phyloP scores from a whole-genome alignment of 345 rosid species.

The Hypericum perforatum region DNA sequence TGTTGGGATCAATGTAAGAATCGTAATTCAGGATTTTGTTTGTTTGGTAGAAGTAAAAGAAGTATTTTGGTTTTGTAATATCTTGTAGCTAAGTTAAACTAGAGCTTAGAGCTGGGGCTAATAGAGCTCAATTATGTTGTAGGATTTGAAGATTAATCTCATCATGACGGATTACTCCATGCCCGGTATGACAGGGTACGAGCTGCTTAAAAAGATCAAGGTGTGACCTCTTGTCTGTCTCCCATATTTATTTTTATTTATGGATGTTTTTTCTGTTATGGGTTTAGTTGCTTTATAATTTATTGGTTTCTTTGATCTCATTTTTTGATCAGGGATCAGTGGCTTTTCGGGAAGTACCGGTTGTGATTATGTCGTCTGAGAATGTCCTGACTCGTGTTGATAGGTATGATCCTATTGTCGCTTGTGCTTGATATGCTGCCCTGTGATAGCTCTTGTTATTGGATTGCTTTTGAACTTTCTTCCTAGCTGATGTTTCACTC shows the following conservation, averaged over 20 bases:
- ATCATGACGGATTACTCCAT: slow-evolving; percentile 79
- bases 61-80: neutral
- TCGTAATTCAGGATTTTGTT: neutral
- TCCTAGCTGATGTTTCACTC: too few relatives aligned
- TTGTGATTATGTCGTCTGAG: slow-evolving; percentile 84
- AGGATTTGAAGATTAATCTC: slow-evolving; percentile 70
- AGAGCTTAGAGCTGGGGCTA: neutral
- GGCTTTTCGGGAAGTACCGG: slow-evolving; percentile 65
- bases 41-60: slow-evolving; percentile 6
- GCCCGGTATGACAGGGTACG: slow-evolving; percentile 88
- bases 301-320: neutral
- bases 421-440: neutral
- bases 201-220: slow-evolving; percentile 67
- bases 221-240: slow-evolving; percentile 13
- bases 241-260: neutral
- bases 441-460: neutral
- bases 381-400: slow-evolving; percentile 61
- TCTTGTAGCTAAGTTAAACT: neutral
- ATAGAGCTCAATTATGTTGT: neutral
- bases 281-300: neutral
- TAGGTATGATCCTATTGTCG: slow-evolving; percentile 30
- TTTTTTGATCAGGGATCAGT: slow-evolving; percentile 48
- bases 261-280: neutral
- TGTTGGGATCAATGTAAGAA: slow-evolving; percentile 53
- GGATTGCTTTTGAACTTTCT: neutral